A percentile compares a stretch with the other conserved stretches of the same genome.
Conservation (phyloP, 202 grass and related monocot species). For the Miscanthus sacchariflorus region DNA sequence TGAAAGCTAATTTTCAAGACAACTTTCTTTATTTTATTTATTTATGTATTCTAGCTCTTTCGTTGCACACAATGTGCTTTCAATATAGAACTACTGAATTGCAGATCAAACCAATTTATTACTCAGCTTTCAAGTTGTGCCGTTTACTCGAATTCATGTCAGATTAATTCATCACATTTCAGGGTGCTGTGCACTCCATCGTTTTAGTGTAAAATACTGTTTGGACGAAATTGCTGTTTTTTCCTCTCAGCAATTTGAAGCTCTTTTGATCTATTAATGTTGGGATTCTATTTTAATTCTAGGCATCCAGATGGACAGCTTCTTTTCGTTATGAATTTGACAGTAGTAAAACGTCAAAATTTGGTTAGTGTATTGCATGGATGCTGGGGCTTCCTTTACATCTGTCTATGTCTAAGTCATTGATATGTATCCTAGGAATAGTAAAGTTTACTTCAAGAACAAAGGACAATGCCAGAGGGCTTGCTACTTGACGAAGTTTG, state of each 20-base stretch:
- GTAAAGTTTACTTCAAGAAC: conserved; percentile 48
- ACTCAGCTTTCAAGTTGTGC: background rate
- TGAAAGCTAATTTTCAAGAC: conserved; percentile 37
- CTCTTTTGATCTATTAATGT: background rate
- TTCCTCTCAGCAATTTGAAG: conserved; percentile 21
- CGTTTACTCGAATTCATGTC: conserved; percentile 24
- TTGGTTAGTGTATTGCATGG: conserved; percentile 46
- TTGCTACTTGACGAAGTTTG: conserved; percentile 41
- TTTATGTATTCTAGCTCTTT: conserved; percentile 16
- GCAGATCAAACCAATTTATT: conserved; percentile 16
- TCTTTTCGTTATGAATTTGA: conserved; percentile 35
- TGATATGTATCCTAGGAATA: conserved; percentile 54
- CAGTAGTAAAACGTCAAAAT: conserved; percentile 43
- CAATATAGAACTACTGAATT: background rate
- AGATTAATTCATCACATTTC: conserved; percentile 19
- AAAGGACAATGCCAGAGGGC: conserved; percentile 35
- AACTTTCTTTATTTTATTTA: background rate
- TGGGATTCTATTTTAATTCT: conserved; percentile 16
- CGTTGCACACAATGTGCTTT: background rate
- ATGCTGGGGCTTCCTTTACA: conserved; percentile 50
- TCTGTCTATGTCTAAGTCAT: conserved; percentile 52
- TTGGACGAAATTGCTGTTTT: background rate
- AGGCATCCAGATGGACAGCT: background rate
- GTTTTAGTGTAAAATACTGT: conserved; percentile 23
- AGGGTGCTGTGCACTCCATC: background rate